Evolutionary conservation across 768 basidiomycete genomes (phyloP), one percentile per base, ranked within the genome.

Genomic region (Cyclocybe aegerita): DNA sequence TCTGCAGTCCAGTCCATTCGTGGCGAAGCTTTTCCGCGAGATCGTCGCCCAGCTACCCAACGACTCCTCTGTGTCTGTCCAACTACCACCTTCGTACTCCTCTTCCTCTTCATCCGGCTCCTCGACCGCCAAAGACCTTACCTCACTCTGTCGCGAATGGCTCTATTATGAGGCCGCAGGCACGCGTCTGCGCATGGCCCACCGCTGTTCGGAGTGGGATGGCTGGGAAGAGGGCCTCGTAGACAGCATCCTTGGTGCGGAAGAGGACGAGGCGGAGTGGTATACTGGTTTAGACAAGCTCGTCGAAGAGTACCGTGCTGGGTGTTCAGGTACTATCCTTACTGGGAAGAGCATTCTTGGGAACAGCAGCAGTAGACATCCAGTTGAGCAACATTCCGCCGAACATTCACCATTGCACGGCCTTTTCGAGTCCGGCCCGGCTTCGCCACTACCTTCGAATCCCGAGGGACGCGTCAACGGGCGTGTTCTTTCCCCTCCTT

Each of bases 151-250:
- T 15, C 67, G 68, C 9, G 85, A 88, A 60, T 93, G 91, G 90
- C 74, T 91, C 2, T 78, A 83, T 57, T 81, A 85, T 57, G 90
- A 93, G 63, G 70, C 77, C 3, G 61, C 77, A 11, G 87, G 91
- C 4, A 74, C 78, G 39, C 78, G 82, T 2, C 70, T 90, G 44
- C 81, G 91, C 40, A 76, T 85, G 68, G 88, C 86, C 3, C 90
- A 93, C 65, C 83, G 89, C 23, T 89, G 85, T 56, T 81, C 77
- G 33, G 90, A 93, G 62, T 93, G 90, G 90, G 90, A 93, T 57
- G 91, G 90, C 2, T 93, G 91, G 90, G 90, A 93, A 61, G 90
- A 93, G 62, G 90, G 89, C 0, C 73, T 93, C 12, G 80, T 88
- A 1, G 81, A 83, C 4, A 83, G 81, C 50, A 88, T 91, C 31